Evolutionary conservation across 257 asterid genomes (phyloP).

Genomic region (Jaltomata sinuosa): DNA sequence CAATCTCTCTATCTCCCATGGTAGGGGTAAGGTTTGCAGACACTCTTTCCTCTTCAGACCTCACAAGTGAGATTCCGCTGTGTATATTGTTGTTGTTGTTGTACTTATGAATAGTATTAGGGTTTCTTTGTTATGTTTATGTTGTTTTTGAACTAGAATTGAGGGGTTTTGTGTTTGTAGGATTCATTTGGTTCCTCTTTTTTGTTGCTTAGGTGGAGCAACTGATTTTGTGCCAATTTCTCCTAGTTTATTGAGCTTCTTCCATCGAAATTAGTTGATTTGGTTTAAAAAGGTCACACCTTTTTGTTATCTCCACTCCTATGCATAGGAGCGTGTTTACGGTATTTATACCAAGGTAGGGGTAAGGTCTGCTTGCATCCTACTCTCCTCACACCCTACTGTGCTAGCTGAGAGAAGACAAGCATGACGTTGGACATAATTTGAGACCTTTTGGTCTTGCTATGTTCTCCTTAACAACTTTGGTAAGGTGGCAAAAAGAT

Average conservation of each 20-base stretch:
- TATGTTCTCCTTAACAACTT: not conserved
- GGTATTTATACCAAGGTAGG: not conserved
- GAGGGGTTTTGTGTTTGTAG: not conserved
- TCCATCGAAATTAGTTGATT: not conserved
- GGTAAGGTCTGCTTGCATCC: no score
- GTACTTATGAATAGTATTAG: not conserved
- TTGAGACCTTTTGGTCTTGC: not conserved
- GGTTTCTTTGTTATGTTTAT: not conserved
- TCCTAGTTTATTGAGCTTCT: not conserved
- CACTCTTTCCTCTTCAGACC: no score
- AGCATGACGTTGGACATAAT: not conserved
- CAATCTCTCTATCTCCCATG: no score
- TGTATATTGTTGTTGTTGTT: no score
- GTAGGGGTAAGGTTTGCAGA: no score
- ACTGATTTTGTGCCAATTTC: not conserved
- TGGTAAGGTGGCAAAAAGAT: not conserved
- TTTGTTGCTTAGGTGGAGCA: not conserved
- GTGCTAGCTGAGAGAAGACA: not conserved
- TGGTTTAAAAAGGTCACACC: not conserved
- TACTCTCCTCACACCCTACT: no score
- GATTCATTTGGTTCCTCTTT: not conserved
- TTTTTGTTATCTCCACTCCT: not conserved
- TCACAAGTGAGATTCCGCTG: no score
- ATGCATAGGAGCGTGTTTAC: not conserved
- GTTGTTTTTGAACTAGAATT: not conserved